Conservation (phyloP, 1,139 yeast genomes). For the Blastobotrys illinoisensis region DNA sequence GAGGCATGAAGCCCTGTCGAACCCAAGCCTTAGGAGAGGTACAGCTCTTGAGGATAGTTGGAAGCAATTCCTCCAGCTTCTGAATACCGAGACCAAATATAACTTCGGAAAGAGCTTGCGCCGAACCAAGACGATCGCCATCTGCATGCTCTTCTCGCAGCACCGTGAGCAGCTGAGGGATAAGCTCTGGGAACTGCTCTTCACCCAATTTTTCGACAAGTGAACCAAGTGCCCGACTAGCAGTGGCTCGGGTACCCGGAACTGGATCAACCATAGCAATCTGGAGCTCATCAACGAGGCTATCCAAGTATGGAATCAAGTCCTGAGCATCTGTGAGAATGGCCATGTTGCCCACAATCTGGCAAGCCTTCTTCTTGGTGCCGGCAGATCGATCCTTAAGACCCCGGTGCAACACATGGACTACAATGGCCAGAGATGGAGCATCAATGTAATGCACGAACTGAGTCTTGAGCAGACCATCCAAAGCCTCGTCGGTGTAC, state of each 20-base stretch:
- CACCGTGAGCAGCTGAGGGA: slow-evolving; percentile 71
- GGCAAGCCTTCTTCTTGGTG: slow-evolving; percentile 91
- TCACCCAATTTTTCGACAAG: slow-evolving; percentile 95
- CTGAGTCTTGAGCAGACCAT: slow-evolving; percentile 80
- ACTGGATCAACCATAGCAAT: slow-evolving; percentile 98
- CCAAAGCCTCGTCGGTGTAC: slow-evolving; percentile 81
- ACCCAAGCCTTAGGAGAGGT: slow-evolving; percentile 59
- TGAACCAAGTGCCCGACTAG: slow-evolving; percentile 95
- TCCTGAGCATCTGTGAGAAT: slow-evolving; percentile 87
- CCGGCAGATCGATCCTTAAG: slow-evolving; percentile 89
- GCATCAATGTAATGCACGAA: slow-evolving; percentile 98
- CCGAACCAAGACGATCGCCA: slow-evolving; percentile 94
- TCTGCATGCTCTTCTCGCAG: slow-evolving; percentile 74
- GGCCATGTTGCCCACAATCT: slow-evolving; percentile 98
- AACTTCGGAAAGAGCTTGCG: slow-evolving; percentile 94
- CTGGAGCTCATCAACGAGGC: slow-evolving; percentile 76
- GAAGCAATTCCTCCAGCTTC: slow-evolving; percentile 84
- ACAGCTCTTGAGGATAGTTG: slow-evolving; percentile 71
- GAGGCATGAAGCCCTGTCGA: slow-evolving; percentile 91
- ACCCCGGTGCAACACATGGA: slow-evolving; percentile 93
- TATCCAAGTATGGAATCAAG: slow-evolving; percentile 72
- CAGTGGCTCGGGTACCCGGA: slow-evolving; percentile 94
- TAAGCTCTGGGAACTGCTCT: slow-evolving; percentile 87
- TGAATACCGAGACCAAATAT: slow-evolving; percentile 83
- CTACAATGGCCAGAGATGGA: slow-evolving; percentile 90